Conservation (phyloP, 164 flowering plant genomes). For the Chimonanthus salicifolius region DNA sequence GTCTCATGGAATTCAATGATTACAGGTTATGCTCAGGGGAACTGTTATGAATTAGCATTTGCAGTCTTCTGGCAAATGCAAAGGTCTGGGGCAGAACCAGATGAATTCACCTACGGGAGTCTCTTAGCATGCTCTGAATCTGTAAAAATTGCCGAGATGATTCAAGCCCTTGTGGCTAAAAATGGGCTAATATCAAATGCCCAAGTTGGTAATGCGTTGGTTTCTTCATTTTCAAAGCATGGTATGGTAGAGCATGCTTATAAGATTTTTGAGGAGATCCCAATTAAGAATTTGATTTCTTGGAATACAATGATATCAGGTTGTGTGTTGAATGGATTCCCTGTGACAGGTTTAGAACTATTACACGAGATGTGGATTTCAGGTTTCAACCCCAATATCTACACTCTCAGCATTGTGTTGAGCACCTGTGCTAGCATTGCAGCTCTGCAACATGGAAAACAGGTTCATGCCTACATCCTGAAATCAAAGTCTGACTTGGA, state of each 20-base stretch:
- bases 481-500: constrained; percentile 25
- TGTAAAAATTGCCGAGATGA: constrained; percentile 28
- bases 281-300: constrained; percentile 50
- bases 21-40: constrained; percentile 39
- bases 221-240: constrained; percentile 50
- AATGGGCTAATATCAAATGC: constrained; percentile 36
- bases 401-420: constrained; percentile 42
- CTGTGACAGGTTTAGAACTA: constrained; percentile 33
- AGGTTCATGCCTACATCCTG: constrained; percentile 55
- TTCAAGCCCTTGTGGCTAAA: constrained; percentile 44
- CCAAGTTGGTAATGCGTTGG: constrained; percentile 58
- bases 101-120: constrained; percentile 69
- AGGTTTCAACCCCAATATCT: constrained; percentile 36
- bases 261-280: constrained; percentile 36
- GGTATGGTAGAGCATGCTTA: constrained; percentile 34
- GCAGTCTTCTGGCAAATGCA: constrained; percentile 47
- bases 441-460: constrained; percentile 44
- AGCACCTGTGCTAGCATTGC: constrained; percentile 52
- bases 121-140: constrained; percentile 41
- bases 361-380: constrained; percentile 37
- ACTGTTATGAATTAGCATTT: constrained; percentile 29
- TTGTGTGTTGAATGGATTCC: constrained; percentile 38
- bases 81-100: constrained; percentile 40
- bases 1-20: constrained; percentile 44
- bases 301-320: constrained; percentile 77